Base-by-base conservation (phyloP, 208 protist species). In the Leishmania amazonensis region DNA sequence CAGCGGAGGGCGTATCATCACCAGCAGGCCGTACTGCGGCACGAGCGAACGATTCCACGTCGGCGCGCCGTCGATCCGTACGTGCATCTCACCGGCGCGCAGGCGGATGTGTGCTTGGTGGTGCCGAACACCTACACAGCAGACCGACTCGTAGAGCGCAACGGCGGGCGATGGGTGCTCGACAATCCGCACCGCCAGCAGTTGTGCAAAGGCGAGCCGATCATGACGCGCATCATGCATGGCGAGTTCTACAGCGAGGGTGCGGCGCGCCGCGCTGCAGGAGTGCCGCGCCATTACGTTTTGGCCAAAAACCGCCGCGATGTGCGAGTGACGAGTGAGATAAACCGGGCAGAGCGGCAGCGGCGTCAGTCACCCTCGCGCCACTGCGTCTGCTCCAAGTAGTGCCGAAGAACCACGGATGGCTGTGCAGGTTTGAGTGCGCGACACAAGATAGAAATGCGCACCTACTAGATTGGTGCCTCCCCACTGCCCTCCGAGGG, bases 161-260 rank as follows among this genome's bases (percentile, higher is more conserved):
- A 75, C 28, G 79, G 78, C 1, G 92, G 92, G 0, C 81, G 83
- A 1, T 95, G 90, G 85, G 79, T 90, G 1, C 83, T 97, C 54
- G 86, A 95, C 76, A 97, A 97, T 77, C 49, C 85, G 17, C 75
- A 95, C 79, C 89, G 87, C 1, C 94, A 97, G 70, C 88, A 94
- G 79, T 83, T 97, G 1, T 86, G 88, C 58, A 79, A 76, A n/a
- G 91, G 88, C 13, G 86, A 91, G 84, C 94, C 94, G 7, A 82
- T 92, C n/a, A 95, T 97, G 92, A 93, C 87, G 64, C 75, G 86
- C 21, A 83, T 97, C 19, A 93, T 97, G 91, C 91, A 78, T 0
- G 94, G 94, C 19, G 92, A 97, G 78, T 97, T 90, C 81, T 95
- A 95, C 79, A 77, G 72, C 3, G 71, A 64, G 19, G 64, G 77